Conservation (phyloP, 1,139 yeast genomes). For the Nadsonia starkeyi-henricii region DNA sequence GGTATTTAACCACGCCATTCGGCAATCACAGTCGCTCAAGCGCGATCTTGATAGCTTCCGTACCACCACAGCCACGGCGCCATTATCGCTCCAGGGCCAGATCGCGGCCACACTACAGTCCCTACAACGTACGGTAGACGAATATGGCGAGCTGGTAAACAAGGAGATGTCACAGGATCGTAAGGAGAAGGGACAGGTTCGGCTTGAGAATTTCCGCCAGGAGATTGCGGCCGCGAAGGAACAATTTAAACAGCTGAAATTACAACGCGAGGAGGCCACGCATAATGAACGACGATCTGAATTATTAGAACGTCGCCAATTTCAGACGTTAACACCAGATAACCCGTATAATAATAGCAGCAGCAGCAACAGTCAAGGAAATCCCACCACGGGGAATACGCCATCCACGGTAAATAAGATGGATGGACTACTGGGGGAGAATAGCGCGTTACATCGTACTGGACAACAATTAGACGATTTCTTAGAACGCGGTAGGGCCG, state of each 20-base stretch:
- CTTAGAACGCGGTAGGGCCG: slow-evolving; percentile 75
- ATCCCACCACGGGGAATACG: slow-evolving; percentile 10
- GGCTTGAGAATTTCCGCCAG: slow-evolving; percentile 45
- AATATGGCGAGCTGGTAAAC: slow-evolving; percentile 51
- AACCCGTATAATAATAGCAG: slow-evolving; percentile 39
- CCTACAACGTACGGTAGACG: slow-evolving; percentile 61
- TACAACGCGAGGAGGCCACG: slow-evolving; percentile 43
- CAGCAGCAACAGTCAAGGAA: slow-evolving; percentile 4
- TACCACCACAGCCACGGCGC: slow-evolving; percentile 49
- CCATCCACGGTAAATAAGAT: slow-evolving; percentile 22
- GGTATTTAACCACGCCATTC: slow-evolving; percentile 75
- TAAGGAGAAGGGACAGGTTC: slow-evolving; percentile 46
- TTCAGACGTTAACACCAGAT: slow-evolving; percentile 29
- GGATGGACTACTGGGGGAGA: slow-evolving; percentile 60
- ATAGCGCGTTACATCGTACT: slow-evolving; percentile 51
- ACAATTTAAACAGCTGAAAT: slow-evolving; percentile 50
- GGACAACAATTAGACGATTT: slow-evolving; percentile 79
- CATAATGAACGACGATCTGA: slow-evolving; percentile 41
- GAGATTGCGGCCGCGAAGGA: slow-evolving; percentile 44
- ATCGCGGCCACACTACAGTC: slow-evolving; percentile 73
- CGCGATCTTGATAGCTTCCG: slow-evolving; percentile 60
- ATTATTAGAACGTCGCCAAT: slow-evolving; percentile 42
- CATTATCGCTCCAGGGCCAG: slow-evolving; percentile 67
- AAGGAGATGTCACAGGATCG: slow-evolving; percentile 46
- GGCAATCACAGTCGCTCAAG: slow-evolving; percentile 62